These are phyloP conservation scores for Nidula niveotomentosa DNA, from an alignment of 1,284 basidiomycete species.

Conservation along the genomic window DNA sequence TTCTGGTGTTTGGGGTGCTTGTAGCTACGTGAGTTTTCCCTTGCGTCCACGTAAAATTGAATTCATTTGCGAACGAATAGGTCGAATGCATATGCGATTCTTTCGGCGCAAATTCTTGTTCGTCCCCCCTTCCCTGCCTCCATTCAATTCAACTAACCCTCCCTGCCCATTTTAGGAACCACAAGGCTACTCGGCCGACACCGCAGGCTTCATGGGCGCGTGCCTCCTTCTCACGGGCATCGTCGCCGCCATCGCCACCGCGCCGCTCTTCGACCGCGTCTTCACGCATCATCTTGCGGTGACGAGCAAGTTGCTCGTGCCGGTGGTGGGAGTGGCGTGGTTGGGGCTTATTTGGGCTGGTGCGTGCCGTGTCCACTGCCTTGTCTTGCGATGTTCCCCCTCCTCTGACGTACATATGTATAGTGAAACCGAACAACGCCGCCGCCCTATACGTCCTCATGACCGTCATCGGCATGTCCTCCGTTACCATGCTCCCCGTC, in stretches of 20 bases:
- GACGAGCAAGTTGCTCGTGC: slow-evolving; percentile 58
- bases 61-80: background rate
- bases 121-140: slow-evolving; percentile 14
- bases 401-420: background rate
- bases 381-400: too few relatives aligned
- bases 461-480: slow-evolving; percentile 63
- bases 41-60: background rate
- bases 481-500: slow-evolving; percentile 70
- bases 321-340: slow-evolving; percentile 62
- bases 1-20: slow-evolving; percentile 60
- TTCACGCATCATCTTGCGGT: slow-evolving; percentile 69
- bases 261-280: slow-evolving; percentile 77
- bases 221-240: slow-evolving; percentile 69
- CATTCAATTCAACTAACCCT: slow-evolving; percentile 1
- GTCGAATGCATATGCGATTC: slow-evolving; percentile 53
- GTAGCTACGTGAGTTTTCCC: slow-evolving; percentile 55
- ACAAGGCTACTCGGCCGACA: slow-evolving; percentile 65
- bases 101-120: slow-evolving; percentile 70
- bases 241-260: slow-evolving; percentile 58
- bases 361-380: slow-evolving; percentile 18
- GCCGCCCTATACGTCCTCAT: slow-evolving; percentile 64
- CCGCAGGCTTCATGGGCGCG: slow-evolving; percentile 69
- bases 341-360: slow-evolving; percentile 77
- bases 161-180: slow-evolving; percentile 47
- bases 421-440: slow-evolving; percentile 60